Evolutionary conservation across 306 rosid genomes (phyloP), one percentile per base, ranked within the genome.

Genomic region (Cicer arietinum): DNA sequence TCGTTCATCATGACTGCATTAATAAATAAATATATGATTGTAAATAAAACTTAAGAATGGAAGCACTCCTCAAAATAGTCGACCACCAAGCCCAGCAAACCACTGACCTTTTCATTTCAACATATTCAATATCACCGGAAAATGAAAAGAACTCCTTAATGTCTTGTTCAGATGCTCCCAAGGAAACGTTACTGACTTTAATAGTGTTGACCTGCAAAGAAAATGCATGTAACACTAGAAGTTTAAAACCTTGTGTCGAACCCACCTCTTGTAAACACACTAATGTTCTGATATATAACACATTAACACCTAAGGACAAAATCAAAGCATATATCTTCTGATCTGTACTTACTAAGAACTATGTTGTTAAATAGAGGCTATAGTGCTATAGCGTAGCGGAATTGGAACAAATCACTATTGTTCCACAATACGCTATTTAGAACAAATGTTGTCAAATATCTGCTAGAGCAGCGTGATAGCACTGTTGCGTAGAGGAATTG

Each of bases 81-180:
- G 0, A 40, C 59, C 42, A 74, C 65, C 3, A 46, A 75, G 11
- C 39, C 54, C 41, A 69, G 77, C 3, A 37, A 50, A 64, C 46
- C 30, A 67, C 86, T 50, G 67, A 91, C 97, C 97, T 87, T 75
- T 41, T 74, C 86, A 91, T 74, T 84, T 94, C 98, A 66, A 94
- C 90, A 86, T 90, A 94, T 69, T 84, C 89, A 10, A 94, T 94
- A 63, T 94, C 99, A 51, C 99, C 99, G 45, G 98, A 94, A 81
- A 94, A 94, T 52, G 93, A 90, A 85, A 94, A 91, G 84, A 94
- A 94, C 85, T 94, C 99, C 85, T 78, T 74, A 71, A 94, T 77
- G 84, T 94, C 99, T 84, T 89, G 88, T 61, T 89, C 96, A 84
- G 88, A 82, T 67, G 99, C 99, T 57, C 89, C 99, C 82, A 94